Percentiles rank a stretch among this genome's conserved stretches.
Conservation (phyloP, 2,329 filamentous ascomycete species). For the Xylariaceae sp. region DNA sequence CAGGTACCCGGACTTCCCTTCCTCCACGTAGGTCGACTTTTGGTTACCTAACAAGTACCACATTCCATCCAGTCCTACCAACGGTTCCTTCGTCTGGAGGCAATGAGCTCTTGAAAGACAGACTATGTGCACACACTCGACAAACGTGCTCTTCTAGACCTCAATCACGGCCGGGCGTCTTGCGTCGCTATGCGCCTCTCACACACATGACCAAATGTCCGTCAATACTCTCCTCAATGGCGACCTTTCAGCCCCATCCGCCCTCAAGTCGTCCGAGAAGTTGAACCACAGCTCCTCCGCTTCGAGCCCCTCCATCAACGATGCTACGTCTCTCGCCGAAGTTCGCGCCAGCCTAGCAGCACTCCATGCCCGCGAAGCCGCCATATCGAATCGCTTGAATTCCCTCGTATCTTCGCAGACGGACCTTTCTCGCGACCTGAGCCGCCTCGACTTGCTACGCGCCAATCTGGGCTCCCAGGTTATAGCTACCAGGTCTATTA, state of each 20-base stretch:
- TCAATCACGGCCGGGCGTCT: constrained; percentile 23
- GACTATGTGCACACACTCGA: constrained; percentile 3
- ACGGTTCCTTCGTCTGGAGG: not conserved
- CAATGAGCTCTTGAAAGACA: not conserved
- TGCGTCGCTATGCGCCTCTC: constrained; percentile 32
- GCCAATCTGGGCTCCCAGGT: constrained; percentile 84
- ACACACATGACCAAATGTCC: constrained; percentile 33
- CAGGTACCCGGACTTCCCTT: not conserved
- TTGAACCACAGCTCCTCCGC: constrained; percentile 23
- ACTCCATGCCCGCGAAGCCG: constrained; percentile 70
- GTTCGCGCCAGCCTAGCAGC: constrained; percentile 71
- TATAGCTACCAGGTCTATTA: constrained; percentile 74
- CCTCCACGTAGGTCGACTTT: not conserved
- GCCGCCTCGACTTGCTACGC: constrained; percentile 80
- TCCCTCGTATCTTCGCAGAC: constrained; percentile 75
- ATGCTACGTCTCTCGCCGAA: constrained; percentile 69
- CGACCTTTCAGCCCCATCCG: constrained; percentile 29
- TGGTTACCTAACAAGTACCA: not conserved
- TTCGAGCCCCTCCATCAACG: constrained; percentile 47
- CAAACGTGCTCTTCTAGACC: constrained; percentile 12
- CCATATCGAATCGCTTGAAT: constrained; percentile 69
- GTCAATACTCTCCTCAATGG: constrained; percentile 33
- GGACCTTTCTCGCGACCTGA: constrained; percentile 79
- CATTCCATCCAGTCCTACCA: no score
- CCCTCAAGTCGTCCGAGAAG: constrained; percentile 24